A percentile compares a stretch with the other conserved stretches of the same genome.
These are phyloP conservation scores for Immersiella caudata DNA, from an alignment of 495 filamentous ascomycete species.

Conservation along the genomic window DNA sequence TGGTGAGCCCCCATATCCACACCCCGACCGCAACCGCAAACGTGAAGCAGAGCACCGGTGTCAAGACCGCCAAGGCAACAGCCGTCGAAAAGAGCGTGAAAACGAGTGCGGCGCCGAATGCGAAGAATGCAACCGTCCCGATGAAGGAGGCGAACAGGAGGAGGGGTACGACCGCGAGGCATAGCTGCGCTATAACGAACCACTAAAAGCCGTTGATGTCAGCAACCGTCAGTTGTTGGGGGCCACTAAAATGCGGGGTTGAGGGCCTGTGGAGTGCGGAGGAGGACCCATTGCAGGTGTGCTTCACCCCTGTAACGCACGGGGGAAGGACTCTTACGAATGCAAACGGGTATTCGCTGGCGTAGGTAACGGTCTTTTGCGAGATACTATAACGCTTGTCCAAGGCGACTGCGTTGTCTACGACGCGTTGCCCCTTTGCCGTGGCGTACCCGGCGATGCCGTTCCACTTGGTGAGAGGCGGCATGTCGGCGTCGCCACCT, in stretches of 20 bases:
- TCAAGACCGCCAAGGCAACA: constrained; percentile 62
- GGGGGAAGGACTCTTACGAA: neutral
- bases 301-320: neutral
- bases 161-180: constrained; percentile 61
- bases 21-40: neutral
- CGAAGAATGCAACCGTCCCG: constrained; percentile 56
- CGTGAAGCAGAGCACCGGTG: constrained; percentile 63
- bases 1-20: neutral
- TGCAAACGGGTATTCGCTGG: neutral
- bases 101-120: constrained; percentile 56
- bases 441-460: no score
- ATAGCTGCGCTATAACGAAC: constrained; percentile 42
- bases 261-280: no score
- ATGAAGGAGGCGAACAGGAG: constrained; percentile 63
- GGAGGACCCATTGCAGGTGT: no score
- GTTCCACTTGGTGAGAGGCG: no score
- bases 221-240: neutral
- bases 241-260: neutral
- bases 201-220: neutral
- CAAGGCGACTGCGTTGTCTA: no score
- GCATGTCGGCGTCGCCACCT: no score
- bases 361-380: neutral
- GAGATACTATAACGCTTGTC: no score
- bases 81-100: constrained; percentile 66
- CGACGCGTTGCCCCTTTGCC: no score